Percentiles rank a stretch among this genome's conserved stretches.
These are phyloP conservation scores for Backusella liffmaniae DNA, from an alignment of 192 early-diverging fungal genomes.

Conservation along the genomic window DNA sequence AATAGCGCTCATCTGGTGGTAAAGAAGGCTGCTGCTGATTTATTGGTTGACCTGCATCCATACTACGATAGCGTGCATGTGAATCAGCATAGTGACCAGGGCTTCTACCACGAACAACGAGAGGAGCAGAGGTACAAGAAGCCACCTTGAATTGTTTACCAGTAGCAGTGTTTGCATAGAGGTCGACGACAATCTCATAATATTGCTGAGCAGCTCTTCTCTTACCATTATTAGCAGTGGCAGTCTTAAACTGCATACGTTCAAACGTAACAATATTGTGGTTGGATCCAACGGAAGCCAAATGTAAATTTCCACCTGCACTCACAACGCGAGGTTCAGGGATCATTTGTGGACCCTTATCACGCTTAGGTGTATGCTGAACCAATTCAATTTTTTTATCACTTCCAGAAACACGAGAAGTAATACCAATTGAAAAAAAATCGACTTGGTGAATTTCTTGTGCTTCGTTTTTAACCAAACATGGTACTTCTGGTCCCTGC, in stretches of 20 bases:
- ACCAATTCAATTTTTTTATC: slow-evolving; percentile 78
- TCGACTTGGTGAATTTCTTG: slow-evolving; percentile 29
- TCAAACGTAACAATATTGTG: slow-evolving; percentile 72
- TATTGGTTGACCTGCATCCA: slow-evolving; percentile 17
- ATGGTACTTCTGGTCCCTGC: slow-evolving; percentile 60
- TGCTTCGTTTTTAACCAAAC: slow-evolving; percentile 62
- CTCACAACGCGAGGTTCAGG: slow-evolving; percentile 58
- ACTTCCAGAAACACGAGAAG: slow-evolving; percentile 66
- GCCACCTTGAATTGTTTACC: slow-evolving; percentile 58
- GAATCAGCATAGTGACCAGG: slow-evolving; percentile 84
- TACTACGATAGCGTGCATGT: slow-evolving; percentile 24
- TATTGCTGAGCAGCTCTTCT: slow-evolving; percentile 88
- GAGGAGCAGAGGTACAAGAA: slow-evolving; percentile 60
- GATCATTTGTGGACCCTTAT: slow-evolving; percentile 87
- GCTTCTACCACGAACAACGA: slow-evolving; percentile 87
- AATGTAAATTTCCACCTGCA: slow-evolving; percentile 54
- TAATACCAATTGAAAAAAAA: slow-evolving; percentile 75
- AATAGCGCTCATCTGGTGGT: not conserved
- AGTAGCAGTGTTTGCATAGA: slow-evolving; percentile 66
- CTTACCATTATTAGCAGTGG: slow-evolving; percentile 91
- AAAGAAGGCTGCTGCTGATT: not conserved
- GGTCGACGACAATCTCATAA: slow-evolving; percentile 71
- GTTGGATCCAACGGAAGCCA: slow-evolving; percentile 43
- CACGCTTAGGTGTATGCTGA: slow-evolving; percentile 89
- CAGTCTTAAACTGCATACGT: slow-evolving; percentile 91